phyloP scores from a whole-genome alignment of 768 basidiomycete genomes.

The Phanerochaete sordida region DNA sequence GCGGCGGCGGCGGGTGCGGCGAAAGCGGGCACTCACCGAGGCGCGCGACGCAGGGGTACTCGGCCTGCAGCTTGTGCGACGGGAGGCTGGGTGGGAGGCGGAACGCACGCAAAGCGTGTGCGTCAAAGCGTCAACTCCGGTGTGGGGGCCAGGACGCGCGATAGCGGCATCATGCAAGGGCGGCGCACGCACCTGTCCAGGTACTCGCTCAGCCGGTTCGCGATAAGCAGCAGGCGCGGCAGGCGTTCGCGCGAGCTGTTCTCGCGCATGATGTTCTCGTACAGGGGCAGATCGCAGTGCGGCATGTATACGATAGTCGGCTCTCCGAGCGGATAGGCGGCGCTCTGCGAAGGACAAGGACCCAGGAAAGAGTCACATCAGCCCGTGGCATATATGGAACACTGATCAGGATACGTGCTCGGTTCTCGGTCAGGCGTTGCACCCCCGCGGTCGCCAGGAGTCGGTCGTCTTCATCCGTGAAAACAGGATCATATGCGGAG shows the following conservation, averaged over 20 bases:
- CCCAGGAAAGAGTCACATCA: constrained; percentile 6
- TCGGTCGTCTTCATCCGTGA: constrained; percentile 54
- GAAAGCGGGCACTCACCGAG: constrained; percentile 41
- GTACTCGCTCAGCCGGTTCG: constrained; percentile 66
- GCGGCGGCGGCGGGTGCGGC: constrained; percentile 8
- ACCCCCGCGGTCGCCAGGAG: constrained; percentile 42
- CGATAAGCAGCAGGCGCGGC: constrained; percentile 51
- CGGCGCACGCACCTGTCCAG: constrained; percentile 51
- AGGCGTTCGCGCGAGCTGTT: constrained; percentile 55
- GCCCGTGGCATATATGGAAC: constrained; percentile 3
- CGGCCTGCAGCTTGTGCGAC: constrained; percentile 43
- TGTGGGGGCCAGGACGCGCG: not conserved
- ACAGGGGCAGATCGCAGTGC: constrained; percentile 70
- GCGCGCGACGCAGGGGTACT: constrained; percentile 49
- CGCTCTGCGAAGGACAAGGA: constrained; percentile 25
- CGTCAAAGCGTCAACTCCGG: not conserved
- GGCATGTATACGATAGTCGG: constrained; percentile 77
- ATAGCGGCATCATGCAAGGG: constrained; percentile 1
- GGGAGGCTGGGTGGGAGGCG: constrained; percentile 45
- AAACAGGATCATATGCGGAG: constrained; percentile 70
- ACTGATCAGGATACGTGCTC: constrained; percentile 38
- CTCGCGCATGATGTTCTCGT: constrained; percentile 58
- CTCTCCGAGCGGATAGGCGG: constrained; percentile 26
- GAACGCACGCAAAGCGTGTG: not conserved
- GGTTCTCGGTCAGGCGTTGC: constrained; percentile 38